Base-by-base conservation (phyloP, 2,329 filamentous ascomycete genomes). In the Immersiporthe knoxdaviesiana region DNA sequence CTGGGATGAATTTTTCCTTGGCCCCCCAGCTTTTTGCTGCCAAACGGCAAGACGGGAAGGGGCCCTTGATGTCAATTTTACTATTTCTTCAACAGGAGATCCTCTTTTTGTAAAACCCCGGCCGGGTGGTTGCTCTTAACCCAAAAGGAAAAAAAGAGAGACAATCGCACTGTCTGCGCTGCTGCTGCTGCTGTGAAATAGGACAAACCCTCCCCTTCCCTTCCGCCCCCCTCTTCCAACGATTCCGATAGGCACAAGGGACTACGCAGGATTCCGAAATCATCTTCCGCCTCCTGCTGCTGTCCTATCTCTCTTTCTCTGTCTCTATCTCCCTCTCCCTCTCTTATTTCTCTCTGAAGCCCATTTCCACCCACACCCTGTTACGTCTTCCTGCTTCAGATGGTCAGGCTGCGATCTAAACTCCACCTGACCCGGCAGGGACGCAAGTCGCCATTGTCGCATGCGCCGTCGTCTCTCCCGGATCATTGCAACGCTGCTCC, bases 401-500 rank as follows among this genome's bases (percentile, higher is more conserved):
- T 71, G 70, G 35, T 71, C 65, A 68, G 24, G 27, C 47, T 71
- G 70, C 70, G 68, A 47, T 71, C 68, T 35, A 71, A 71, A 65
- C 70, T 71, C 47, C 68, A 71, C 58, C 68, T 70, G 65, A 65
- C 54, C 65, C 66, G 66, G 68, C 70, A 70, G 70, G 60, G 63
- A 64, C 70, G 68, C 62, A 70, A 72, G 65, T 59, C 54, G 60
- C 67, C 68, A 37, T 54, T 65, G 62, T 61, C 65, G 58, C 47
- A 61, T 41, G 41, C 68, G 50, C 39, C 63, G 58, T 41, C 63
- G 58, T 41, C 63, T 41, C 65, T 63, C 52, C 63, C 65, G 64
- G 69, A 60, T 65, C 63, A 64, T 68, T 70, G 69, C 68, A 63
- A 71, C 68, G 62, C 68, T 70, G 62, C 63, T 27, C 18, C 24